Base-by-base conservation (phyloP, 768 basidiomycete species). In the Mycena pura region DNA sequence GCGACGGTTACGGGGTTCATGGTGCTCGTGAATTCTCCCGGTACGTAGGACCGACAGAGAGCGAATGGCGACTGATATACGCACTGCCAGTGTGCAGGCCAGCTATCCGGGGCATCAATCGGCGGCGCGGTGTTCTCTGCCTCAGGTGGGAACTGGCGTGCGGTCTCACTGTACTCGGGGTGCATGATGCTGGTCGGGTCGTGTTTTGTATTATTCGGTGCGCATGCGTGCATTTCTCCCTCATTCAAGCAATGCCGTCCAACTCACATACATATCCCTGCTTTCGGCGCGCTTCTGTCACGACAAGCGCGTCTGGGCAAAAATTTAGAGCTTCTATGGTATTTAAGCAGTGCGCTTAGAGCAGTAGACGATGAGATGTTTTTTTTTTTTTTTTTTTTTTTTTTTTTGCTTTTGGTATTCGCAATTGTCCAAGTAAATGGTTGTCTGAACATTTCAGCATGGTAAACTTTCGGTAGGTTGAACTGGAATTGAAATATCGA, bases 61-160 rank as follows among this genome's bases (percentile, higher is more conserved):
- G n/a, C n/a, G n/a, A n/a, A n/a, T n/a, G n/a, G n/a, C n/a, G n/a
- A n/a, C n/a, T n/a, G 13, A 25, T 14, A 22, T 3, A n/a, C n/a
- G n/a, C n/a, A 5, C 5, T 31, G 34, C 49, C 57, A 45, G n/a
- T 29, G 43, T 39, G 43, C 60, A 69, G 74, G 76, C 25, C 70
- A 77, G 58, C 60, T 73, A 2, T 68, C 71, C 4, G 75, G 75
- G 1, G 70, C 74, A 14, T 72, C 76, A 3, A 63, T 76, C 21
- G 72, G 69, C 2, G 76, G 74, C 21, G 73, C 69, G 4, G 69
- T 78, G 27, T 70, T 75, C 31, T 57, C 68, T 38, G 66, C 63
- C 13, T 72, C 75, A 7, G 66, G 67, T 24, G 66, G 70, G 31
- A 70, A 72, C 60, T 77, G 76, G 76, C 58, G 43, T 14, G 71